Base-by-base conservation (phyloP, 176 grass and related monocot species). In the Paspalum vaginatum region DNA sequence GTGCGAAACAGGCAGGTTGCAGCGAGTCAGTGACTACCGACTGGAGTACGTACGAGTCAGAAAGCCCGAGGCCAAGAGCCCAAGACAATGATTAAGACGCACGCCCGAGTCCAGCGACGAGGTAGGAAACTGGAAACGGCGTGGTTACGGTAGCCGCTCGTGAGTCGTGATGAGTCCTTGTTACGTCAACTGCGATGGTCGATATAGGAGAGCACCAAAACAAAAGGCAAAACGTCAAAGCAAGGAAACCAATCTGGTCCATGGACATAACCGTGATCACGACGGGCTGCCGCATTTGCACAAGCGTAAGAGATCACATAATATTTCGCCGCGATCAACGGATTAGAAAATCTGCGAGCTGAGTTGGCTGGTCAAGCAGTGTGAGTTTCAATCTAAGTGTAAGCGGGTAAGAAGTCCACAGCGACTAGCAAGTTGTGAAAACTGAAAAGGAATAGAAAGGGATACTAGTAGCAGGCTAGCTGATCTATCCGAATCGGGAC, bases 111-210 rank as follows among this genome's bases (percentile, higher is more conserved):
- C 70, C 32, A 37, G 12, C 79, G 65, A 76, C 21, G 20, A 38
- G 22, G 32, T 32, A 32, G 32, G 32, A 32, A 32, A 32, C 32
- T 32, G 18, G 55, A 70, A 79, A 74, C 80, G 67, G 65, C 56
- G 10, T 65, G 48, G 21, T 9, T 69, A 60, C 67, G 62, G 59
- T 68, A 45, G 55, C 43, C 13, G 25, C 4, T 37, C 52, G 62
- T 7, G 16, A 37, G n/a, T n/a, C n/a, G n/a, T n/a, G n/a, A n/a
- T n/a, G n/a, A n/a, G 81, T 75, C 75, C 27, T 42, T 16, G 60
- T 84, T 79, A 9, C 60, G 59, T 74, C 80, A 74, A 73, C 27
- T 60, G 74, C 11, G 51, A 52, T 68, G 61, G 75, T 79, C 81
- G 75, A 59, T 32, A 38, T 67, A 32, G 32, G 1, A 32, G 32